These are phyloP conservation scores for Annulohypoxylon nitens DNA, from an alignment of 495 filamentous ascomycete species.

Conservation along the genomic window DNA sequence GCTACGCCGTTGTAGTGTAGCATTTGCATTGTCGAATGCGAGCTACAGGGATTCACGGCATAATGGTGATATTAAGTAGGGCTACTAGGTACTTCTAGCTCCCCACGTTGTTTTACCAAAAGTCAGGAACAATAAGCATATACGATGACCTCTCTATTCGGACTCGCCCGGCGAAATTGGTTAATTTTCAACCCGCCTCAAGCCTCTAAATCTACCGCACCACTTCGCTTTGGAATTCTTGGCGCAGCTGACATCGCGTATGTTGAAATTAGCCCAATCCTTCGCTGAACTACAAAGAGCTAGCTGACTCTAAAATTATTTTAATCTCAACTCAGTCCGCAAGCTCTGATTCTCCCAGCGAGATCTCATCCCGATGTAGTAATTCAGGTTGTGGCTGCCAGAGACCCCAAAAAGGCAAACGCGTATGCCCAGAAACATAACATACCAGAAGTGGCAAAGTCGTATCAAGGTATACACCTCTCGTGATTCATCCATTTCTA, in stretches of 20 bases:
- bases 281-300: background rate
- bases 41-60: background rate
- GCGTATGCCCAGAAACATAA: constrained; percentile 68
- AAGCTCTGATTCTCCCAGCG: constrained; percentile 68
- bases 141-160: constrained; percentile 48
- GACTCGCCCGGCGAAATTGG: constrained; percentile 49
- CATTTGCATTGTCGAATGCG: constrained; percentile 16
- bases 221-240: constrained; percentile 62
- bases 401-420: constrained; percentile 65
- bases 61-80: constrained; percentile 2
- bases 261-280: constrained; percentile 26
- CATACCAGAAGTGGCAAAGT: constrained; percentile 66
- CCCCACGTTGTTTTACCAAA: background rate
- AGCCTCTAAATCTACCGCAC: constrained; percentile 52
- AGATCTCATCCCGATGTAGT: constrained; percentile 70
- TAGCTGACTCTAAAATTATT: background rate
- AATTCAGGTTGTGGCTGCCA: constrained; percentile 69
- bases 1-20: background rate
- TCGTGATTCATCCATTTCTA: background rate
- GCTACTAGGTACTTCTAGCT: background rate
- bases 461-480: constrained; percentile 59
- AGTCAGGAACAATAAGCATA: background rate
- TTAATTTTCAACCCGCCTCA: constrained; percentile 50
- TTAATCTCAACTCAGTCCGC: constrained; percentile 55
- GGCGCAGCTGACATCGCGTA: constrained; percentile 64